Base-by-base conservation (phyloP, 768 basidiomycete species). In the Sutorius australiensis region DNA sequence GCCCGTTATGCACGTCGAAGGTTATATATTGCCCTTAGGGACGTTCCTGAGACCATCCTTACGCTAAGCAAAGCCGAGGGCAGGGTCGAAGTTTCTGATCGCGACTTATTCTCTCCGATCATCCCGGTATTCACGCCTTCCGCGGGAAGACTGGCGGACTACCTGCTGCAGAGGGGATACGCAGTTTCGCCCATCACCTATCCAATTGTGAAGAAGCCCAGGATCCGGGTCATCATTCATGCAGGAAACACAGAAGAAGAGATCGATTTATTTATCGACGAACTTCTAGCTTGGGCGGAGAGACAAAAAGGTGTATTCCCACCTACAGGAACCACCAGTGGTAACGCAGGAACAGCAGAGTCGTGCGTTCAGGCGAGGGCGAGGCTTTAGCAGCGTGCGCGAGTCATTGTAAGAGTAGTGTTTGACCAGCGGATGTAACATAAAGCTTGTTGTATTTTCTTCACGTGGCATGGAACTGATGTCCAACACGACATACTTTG, bases 181-280 rank as follows among this genome's bases (percentile, higher is more conserved):
- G 59, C 45, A 0, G 54, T 54, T 8, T 33, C 50, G 2, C 27
- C 54, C 1, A 17, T 61, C 5, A 63, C 62, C 0, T 46, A 46
- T 32, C 59, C 62, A 7, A 27, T 53, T 5, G 62, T 61, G 17
- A 64, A 32, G 7, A 48, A n/a, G 28, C 54, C 62, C 1, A 36
- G 59, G 14, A 54, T 63, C 14, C 62, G 56, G 21, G 19, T 64
- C 41, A 54, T 48, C 30, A 46, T 64, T 8, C 62, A 61, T 30
- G 59, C 43, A 7, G 24, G 48, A 5, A 64, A 59, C 40, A 64
- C 59, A 17, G 62, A 58, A 36, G 40, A 27, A 48, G 50, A 61
- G 19, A 61, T 63, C 6, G 48, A 63, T 37, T 11, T 40, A 0
- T 46, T 63, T 11, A 7, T 56, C 28, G 8, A 43, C 11, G 48